Percentiles rank a stretch among this genome's conserved stretches.
phyloP scores from a whole-genome alignment of 176 grass and related monocot species.

The Paspalum vaginatum region DNA sequence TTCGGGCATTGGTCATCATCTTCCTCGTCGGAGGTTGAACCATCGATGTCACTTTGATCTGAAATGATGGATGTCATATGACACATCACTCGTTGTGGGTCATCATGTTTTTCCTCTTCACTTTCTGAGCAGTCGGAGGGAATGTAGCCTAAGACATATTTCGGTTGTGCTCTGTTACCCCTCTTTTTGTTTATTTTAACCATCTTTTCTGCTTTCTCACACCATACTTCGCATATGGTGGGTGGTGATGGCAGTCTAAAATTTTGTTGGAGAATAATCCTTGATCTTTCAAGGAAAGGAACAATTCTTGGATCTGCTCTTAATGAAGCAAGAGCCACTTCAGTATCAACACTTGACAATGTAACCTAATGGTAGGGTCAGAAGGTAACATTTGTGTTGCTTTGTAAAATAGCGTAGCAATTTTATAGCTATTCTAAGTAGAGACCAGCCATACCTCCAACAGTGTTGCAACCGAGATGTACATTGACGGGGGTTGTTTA shows the following conservation, averaged over 20 bases:
- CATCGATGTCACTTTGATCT: no score
- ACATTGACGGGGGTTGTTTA: not conserved
- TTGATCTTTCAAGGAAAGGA: no score
- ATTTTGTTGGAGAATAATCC: not conserved
- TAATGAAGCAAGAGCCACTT: not conserved
- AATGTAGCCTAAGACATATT: not conserved
- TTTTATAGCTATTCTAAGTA: no score
- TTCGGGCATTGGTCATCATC: no score
- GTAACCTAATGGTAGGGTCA: not conserved
- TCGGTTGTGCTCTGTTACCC: not conserved
- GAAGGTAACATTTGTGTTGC: not conserved
- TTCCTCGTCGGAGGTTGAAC: no score
- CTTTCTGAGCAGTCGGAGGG: not conserved
- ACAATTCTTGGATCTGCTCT: not conserved
- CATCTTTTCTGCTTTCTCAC: not conserved
- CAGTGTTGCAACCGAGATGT: not conserved
- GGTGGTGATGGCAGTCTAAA: not conserved
- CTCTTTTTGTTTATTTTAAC: not conserved
- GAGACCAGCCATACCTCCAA: not conserved
- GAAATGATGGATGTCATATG: no score
- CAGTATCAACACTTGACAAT: not conserved
- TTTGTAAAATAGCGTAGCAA: not conserved
- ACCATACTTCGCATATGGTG: not conserved
- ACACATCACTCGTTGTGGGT: no score
- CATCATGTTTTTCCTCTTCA: no score